Base-by-base conservation (phyloP, 2,329 filamentous ascomycete genomes). In the Setomelanomma holmii region DNA sequence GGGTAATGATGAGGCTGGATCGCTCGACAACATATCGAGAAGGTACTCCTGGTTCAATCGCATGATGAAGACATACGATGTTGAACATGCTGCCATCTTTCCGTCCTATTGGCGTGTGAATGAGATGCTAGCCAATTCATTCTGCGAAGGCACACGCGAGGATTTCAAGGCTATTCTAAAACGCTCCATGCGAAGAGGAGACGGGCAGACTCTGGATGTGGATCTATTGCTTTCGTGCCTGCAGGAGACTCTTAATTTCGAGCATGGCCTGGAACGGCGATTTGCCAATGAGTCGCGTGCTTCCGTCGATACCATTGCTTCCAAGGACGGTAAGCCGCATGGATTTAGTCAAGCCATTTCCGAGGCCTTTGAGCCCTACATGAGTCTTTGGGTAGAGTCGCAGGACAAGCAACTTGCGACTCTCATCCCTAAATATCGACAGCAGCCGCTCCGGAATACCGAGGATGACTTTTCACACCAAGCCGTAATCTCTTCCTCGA, bases 31-130 rank as follows among this genome's bases (percentile, higher is more conserved):
- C 67, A 99, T 99, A 55, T 91, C 93, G 4, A 84, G 95, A 55
- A 82, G 95, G 58, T 99, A 98, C 73, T 89, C 93, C 5, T 99
- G 95, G 95, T 96, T 98, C 76, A 91, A 90, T 74, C 86, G 96
- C 56, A 96, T 93, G 85, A 83, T 98, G 75, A 96, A 96, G 80
- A 91, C 89, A 1, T 96, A 97, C 74, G 95, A 99, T 67, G 89
- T 96, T 40, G 93, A 98, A 69, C 93, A 98, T 77, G 87, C 90
- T 7, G 81, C 82, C 40, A 89, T 99, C 47, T 99, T 99, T 71
- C 95, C 95, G 6, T 71, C 86, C 0, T 83, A 89, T 58, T 99
- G 95, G 95, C 88, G 88, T 53, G 93, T 96, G 36, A 90, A 91
- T 69, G 95, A 99, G 76, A 86, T 90, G 61, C 81, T 99, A 40